Evolutionary conservation across 352 stramenopile species (phyloP), one percentile per base, ranked within the genome.

Genomic region (Phytophthora kernoviae): DNA sequence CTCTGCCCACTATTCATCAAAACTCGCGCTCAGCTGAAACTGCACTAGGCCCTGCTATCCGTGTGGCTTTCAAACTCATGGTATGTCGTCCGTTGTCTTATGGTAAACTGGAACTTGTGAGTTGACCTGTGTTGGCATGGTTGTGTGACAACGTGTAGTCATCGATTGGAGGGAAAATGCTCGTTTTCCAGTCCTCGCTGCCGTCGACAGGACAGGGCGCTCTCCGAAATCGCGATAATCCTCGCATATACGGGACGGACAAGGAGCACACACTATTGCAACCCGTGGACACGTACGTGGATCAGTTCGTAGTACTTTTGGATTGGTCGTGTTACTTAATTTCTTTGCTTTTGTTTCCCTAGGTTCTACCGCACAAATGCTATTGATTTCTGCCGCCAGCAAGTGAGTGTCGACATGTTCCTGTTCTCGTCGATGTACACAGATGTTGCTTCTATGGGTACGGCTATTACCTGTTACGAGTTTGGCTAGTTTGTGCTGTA

Each of bases 401-500:
- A 99, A 90, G 98, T 99, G 58, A 97, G 90, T 59, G 96, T 99
- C n/a, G 97, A 99, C 65, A 96, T 98, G 62, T 99, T 99, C 76
- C 68, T 99, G 2, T 98, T 98, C 73, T 91, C 96, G 15, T 81
- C 79, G 1, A 84, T 92, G 71, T 99, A 99, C 75, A 98, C 93
- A 59, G 98, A 99, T 77, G 81, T 99, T 5, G 96, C 98, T 0
- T 97, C 95, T 0, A 68, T 99, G 20, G 85, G 81, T 90, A 77
- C 20, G 71, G n/a, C 9, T 44, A 62, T 15, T 9, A 0, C 17
- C 6, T 42, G 17, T 30, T 34, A n/a, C 22, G 53, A 33, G 24
- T 41, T 24, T 33, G 15, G 24, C 24, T 30, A 30, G 7, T 43
- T 18, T 42, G 47, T 18, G 47, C 3, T n/a, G 5, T n/a, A 22